A percentile compares a stretch with the other conserved stretches of the same genome.
Evolutionary conservation across 495 filamentous ascomycete genomes (phyloP).

Genomic region (Daldinia concentrica): DNA sequence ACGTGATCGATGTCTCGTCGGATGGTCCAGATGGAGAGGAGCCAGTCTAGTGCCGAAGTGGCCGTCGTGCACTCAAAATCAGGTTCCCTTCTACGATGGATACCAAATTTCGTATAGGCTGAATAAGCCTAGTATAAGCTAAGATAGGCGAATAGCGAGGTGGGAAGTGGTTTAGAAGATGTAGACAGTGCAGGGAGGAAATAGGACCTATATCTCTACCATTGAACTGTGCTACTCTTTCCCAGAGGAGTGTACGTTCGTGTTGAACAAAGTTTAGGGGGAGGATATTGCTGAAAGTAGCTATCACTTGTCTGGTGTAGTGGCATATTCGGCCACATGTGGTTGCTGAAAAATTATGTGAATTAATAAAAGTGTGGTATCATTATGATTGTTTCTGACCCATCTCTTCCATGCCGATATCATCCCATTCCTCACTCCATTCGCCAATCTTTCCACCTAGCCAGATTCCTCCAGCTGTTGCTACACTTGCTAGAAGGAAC

Average conservation of each 20-base stretch:
- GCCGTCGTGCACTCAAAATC: not conserved
- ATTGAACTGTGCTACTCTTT: not conserved
- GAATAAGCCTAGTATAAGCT: not conserved
- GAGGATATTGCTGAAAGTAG: not conserved
- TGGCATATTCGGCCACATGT: not conserved
- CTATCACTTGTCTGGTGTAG: not conserved
- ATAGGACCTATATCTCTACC: not conserved
- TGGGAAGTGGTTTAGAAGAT: not conserved
- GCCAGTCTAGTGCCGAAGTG: not conserved
- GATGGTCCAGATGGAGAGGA: not conserved
- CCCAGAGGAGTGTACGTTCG: not conserved
- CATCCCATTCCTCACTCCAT: constrained; percentile 68
- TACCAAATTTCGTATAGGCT: not conserved
- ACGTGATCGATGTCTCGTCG: not conserved
- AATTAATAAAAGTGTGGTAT: constrained; percentile 19
- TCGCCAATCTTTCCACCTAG: constrained; percentile 68
- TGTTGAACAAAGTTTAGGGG: not conserved
- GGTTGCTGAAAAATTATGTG: constrained; percentile 16
- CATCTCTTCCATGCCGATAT: constrained; percentile 72
- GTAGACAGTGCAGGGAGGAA: not conserved
- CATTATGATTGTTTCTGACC: constrained; percentile 67
- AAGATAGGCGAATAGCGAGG: not conserved
- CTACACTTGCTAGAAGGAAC: constrained; percentile 71
- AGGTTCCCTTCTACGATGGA: not conserved
- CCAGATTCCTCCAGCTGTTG: constrained; percentile 73